Evolutionary conservation across 23 red algal genomes (phyloP), one percentile per base, ranked within the genome.

Genomic region (Gracilariopsis chorda): DNA sequence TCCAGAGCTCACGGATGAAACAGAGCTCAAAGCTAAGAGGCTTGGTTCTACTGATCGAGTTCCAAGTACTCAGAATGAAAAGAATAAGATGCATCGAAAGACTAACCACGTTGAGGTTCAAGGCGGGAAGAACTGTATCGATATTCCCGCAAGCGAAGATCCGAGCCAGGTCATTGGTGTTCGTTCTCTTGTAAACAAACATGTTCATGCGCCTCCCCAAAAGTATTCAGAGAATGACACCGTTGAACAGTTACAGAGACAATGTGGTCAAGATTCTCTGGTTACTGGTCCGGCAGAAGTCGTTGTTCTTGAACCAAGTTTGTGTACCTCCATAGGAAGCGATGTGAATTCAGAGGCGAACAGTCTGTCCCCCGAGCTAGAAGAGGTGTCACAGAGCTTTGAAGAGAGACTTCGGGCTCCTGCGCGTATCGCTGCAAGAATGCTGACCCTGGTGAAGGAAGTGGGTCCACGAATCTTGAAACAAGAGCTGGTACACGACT

Each of bases 401-500:
- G 43, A 55, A 37, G 55, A 47, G 44, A 45, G 43, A 37, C 53
- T 84, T 32, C 48, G 55, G 45, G 55, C 80, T 34, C 55, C 32
- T 7, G 80, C 59, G 17, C 41, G 42, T 19, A 44, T 42, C 9
- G 80, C 80, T 48, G 59, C 43, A 48, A 67, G 59, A 35, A 10
- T 88, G 24, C 21, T 65, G 14, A 88, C 42, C 8, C 4, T 61
- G 9, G 75, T 88, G 19, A 56, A 75, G 48, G 65, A 56, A 39
- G 67, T 64, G 48, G 83, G 65, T 2, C 83, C 83, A 2, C 39
- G 42, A n/a, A 44, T 88, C 11, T 76, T 88, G 60, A 49, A 77
- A 41, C 62, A 64, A 76, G 55, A 88, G 21, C 69, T 88, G 3
- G 65, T 60, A 27, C 65, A 76, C 48, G 83, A 88, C 55, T 49